These are phyloP conservation scores for Mentha longifolia DNA, from an alignment of 257 asterid genomes.

Conservation along the genomic window DNA sequence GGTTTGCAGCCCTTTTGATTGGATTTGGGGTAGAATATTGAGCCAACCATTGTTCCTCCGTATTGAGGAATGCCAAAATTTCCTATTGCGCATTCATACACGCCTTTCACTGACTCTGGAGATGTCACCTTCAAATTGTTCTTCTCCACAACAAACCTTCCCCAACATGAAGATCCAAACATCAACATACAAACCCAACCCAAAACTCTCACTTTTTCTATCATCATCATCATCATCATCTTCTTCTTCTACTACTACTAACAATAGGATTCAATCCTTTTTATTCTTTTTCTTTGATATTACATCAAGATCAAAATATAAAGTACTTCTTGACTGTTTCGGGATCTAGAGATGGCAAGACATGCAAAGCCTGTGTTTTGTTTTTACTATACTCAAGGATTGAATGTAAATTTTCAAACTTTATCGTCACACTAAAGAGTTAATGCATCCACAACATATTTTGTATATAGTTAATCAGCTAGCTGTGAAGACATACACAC, in stretches of 20 bases:
- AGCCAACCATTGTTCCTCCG: conserved; percentile 61
- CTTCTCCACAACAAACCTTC: conserved; percentile 57
- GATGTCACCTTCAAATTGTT: conserved; percentile 54
- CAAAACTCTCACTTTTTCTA: conserved; percentile 30
- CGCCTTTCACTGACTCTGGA: conserved; percentile 49
- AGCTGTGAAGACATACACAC: not conserved
- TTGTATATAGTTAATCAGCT: not conserved
- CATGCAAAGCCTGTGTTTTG: not conserved
- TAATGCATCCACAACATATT: not conserved
- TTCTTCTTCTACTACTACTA: not conserved
- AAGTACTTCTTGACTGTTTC: not conserved
- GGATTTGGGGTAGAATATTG: conserved; percentile 52
- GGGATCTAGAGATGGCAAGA: not conserved
- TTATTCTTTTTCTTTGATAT: too few species aligned
- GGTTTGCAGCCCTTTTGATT: conserved; percentile 49
- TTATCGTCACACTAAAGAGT: conserved; percentile 1
- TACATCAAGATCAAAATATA: not conserved
- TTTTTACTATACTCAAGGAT: not conserved
- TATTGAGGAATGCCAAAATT: conserved; percentile 66
- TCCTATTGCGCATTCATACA: conserved; percentile 61
- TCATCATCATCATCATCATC: conserved; percentile 18
- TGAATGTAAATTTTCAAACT: not conserved
- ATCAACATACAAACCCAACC: conserved; percentile 38
- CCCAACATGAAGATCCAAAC: conserved; percentile 41
- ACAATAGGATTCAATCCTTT: not conserved